phyloP scores from a whole-genome alignment of 2,329 filamentous ascomycete genomes.

The Phoma herbarum region DNA sequence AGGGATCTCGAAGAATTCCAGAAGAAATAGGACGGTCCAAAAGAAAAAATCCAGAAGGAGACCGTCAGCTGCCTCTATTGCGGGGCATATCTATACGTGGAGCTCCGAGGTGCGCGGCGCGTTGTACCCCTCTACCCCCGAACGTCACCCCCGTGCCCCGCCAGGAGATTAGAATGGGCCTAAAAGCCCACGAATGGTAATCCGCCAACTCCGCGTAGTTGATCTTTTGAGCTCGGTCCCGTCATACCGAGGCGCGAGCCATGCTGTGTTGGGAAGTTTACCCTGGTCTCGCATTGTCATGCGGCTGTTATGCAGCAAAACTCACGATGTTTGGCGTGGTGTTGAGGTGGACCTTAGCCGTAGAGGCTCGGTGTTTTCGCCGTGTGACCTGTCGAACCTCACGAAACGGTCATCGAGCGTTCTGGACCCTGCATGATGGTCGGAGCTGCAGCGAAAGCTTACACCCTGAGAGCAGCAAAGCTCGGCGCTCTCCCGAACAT shows the following conservation, averaged over 20 bases:
- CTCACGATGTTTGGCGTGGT: constrained; percentile 27
- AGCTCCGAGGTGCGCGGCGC: constrained; percentile 16
- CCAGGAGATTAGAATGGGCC: constrained; percentile 12
- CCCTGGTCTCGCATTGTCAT: constrained; percentile 15
- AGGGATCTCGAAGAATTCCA: not conserved
- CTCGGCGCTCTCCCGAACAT: constrained; percentile 21
- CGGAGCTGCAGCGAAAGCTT: constrained; percentile 15
- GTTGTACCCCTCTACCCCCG: constrained; percentile 22
- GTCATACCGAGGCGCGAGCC: constrained; percentile 18
- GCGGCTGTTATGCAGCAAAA: constrained; percentile 19
- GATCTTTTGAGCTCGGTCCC: constrained; percentile 9
- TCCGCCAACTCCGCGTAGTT: constrained; percentile 16
- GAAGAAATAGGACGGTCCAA: constrained; percentile 14
- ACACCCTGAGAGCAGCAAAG: not conserved
- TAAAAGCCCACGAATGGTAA: constrained; percentile 23
- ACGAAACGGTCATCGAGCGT: constrained; percentile 1
- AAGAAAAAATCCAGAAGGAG: constrained; percentile 9
- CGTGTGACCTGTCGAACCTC: constrained; percentile 13
- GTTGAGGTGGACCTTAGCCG: constrained; percentile 24
- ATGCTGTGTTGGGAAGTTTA: constrained; percentile 15
- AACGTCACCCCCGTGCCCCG: constrained; percentile 19
- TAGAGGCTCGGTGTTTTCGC: constrained; percentile 21
- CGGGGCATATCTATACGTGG: constrained; percentile 22
- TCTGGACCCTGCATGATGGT: constrained; percentile 21
- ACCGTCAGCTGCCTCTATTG: constrained; percentile 22